These are phyloP conservation scores for Cyclocybe aegerita DNA, from an alignment of 768 basidiomycete genomes.

Conservation along the genomic window DNA sequence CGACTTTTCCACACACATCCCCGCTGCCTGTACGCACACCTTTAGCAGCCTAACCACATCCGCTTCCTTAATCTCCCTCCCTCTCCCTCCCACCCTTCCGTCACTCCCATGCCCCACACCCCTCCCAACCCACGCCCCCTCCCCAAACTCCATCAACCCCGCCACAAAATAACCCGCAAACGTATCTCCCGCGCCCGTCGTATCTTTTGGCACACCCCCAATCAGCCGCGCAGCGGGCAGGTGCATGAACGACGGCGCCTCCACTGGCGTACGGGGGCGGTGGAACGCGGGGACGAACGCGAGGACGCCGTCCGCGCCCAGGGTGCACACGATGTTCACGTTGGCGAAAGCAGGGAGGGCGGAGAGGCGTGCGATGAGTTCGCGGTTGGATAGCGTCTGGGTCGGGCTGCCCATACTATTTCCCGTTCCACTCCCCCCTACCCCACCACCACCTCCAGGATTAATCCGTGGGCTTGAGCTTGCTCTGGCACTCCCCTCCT, in stretches of 20 bases:
- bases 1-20: conserved; percentile 56
- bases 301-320: conserved; percentile 51
- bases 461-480: too few species aligned
- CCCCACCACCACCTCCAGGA: too few species aligned
- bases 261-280: conserved; percentile 13
- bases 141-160: conserved; percentile 47
- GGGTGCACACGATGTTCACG: conserved; percentile 56
- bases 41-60: conserved; percentile 35
- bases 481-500: too few species aligned
- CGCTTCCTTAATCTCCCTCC: conserved; percentile 23
- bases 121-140: conserved; percentile 18
- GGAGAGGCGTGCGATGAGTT: conserved; percentile 20
- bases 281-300: conserved; percentile 35
- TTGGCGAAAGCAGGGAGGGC: conserved; percentile 23
- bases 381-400: conserved; percentile 6
- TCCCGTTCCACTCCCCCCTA: too few species aligned
- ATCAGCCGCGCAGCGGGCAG: conserved; percentile 48
- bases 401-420: background rate
- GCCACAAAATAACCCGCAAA: conserved; percentile 62
- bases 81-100: too few species aligned
- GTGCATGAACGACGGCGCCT: conserved; percentile 26
- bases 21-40: conserved; percentile 53
- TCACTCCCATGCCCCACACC: too few species aligned
- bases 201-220: conserved; percentile 43
- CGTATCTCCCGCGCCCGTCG: conserved; percentile 66